Conservation (phyloP, 371 early-diverging fungal species). For the Synchytrium microbalum region DNA sequence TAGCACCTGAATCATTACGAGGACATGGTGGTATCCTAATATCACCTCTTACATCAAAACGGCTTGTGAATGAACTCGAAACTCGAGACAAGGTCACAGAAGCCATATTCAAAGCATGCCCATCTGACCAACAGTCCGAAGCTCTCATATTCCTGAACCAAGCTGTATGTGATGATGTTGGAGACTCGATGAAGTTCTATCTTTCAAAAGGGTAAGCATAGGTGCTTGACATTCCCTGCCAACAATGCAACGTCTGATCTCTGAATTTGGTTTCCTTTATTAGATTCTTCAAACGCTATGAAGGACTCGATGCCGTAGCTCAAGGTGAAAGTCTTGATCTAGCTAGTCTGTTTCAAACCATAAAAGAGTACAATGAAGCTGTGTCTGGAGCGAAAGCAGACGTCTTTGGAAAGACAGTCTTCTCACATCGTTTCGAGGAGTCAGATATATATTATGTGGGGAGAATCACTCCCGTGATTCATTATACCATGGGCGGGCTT, state of each 20-base stretch:
- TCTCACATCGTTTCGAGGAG: conserved; percentile 62
- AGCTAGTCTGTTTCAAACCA: conserved; percentile 50
- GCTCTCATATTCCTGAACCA: too few relatives aligned
- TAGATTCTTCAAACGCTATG: conserved; percentile 63
- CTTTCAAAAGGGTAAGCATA: not conserved
- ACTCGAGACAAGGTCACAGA: conserved; percentile 81
- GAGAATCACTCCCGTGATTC: conserved; percentile 78
- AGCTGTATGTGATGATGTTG: too few relatives aligned
- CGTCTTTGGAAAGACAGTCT: conserved; percentile 70
- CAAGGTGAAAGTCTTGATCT: conserved; percentile 58
- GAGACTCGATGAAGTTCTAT: not conserved
- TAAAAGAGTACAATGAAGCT: conserved; percentile 59
- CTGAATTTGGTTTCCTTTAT: too few relatives aligned
- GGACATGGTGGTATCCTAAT: conserved; percentile 80
- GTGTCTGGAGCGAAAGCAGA: conserved; percentile 56
- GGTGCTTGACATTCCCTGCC: conserved; percentile 46
- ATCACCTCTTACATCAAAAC: conserved; percentile 55
- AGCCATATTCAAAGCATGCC: conserved; percentile 58
- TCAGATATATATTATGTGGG: conserved; percentile 55
- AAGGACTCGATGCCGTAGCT: conserved; percentile 55
- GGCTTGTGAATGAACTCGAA: conserved; percentile 84
- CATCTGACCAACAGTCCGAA: conserved; percentile 4
- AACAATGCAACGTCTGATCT: too few relatives aligned
- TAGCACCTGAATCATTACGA: conserved; percentile 84
- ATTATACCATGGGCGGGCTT: conserved; percentile 92